These are phyloP conservation scores for Eucalyptus tenuipes DNA, from an alignment of 345 rosid species.

Conservation along the genomic window DNA sequence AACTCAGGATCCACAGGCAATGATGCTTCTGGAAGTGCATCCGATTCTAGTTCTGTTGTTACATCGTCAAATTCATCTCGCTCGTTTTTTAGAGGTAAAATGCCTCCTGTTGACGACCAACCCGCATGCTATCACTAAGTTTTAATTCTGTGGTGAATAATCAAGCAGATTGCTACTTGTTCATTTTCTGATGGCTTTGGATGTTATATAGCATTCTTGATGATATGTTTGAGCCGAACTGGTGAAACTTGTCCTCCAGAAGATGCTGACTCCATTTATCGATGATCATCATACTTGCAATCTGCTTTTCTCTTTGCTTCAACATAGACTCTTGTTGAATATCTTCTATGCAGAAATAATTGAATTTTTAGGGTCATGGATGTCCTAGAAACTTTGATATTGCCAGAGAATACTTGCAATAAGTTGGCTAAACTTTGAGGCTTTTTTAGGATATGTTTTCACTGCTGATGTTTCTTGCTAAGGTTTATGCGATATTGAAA, in stretches of 20 bases:
- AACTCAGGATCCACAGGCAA: slow-evolving; percentile 38
- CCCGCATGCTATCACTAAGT: not conserved
- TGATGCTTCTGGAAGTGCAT: slow-evolving; percentile 25
- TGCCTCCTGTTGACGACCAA: not conserved
- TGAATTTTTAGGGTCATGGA: not conserved
- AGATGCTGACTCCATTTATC: not conserved
- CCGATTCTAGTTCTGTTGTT: slow-evolving; percentile 19
- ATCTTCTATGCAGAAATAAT: not conserved
- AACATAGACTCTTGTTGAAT: not conserved
- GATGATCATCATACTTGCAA: not conserved
- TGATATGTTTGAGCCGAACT: not conserved
- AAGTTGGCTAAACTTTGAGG: not conserved
- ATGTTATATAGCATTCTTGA: not conserved
- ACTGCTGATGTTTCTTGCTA: not conserved
- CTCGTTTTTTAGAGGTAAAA: slow-evolving; percentile 69
- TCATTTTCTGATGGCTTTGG: not conserved
- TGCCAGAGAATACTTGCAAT: not conserved
- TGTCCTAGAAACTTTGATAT: not conserved
- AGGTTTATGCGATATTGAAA: not conserved
- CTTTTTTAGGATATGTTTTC: not conserved
- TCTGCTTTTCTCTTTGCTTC: not conserved
- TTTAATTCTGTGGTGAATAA: not conserved
- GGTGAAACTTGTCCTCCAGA: not conserved
- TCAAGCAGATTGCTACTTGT: not conserved
- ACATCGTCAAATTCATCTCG: slow-evolving; percentile 44